Evolutionary conservation across 176 grass and related monocot species (phyloP).

Genomic region (Oryza officinalis): DNA sequence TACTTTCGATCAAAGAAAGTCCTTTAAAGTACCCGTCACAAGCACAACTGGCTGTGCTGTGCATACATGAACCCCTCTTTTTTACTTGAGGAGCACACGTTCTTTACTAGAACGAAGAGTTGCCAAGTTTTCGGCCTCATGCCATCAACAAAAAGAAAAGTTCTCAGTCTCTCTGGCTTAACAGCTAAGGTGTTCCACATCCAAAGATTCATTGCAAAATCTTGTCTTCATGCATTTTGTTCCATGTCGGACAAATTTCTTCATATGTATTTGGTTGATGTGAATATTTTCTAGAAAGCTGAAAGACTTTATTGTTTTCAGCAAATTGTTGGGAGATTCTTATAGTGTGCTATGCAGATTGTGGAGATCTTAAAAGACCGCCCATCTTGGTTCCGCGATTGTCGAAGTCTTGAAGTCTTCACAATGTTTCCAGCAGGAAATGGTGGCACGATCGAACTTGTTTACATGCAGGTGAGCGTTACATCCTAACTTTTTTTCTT

Average conservation of each 20-base stretch:
- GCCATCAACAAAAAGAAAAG: neutral
- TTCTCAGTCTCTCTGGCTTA: neutral
- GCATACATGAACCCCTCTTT: neutral
- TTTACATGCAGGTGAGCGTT: conserved; percentile 87
- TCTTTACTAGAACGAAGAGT: neutral
- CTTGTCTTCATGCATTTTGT: neutral
- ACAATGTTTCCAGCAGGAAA: conserved; percentile 92
- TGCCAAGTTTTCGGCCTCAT: neutral
- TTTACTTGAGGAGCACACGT: neutral
- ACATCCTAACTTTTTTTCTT: neutral
- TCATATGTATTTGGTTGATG: neutral
- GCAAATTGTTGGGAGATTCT: conserved; percentile 23
- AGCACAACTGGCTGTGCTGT: neutral
- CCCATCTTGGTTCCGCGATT: conserved; percentile 90
- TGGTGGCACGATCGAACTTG: conserved; percentile 85
- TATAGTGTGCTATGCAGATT: conserved; percentile 54
- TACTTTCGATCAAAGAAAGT: neutral
- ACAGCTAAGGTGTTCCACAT: neutral
- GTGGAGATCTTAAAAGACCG: conserved; percentile 93
- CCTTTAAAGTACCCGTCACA: neutral
- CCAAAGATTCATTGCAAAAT: neutral
- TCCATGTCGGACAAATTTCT: neutral
- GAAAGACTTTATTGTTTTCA: neutral
- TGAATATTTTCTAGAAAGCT: neutral
- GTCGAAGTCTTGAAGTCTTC: conserved; percentile 90